These are phyloP conservation scores for Magnusiomyces tetraspermus DNA, from an alignment of 1,139 yeast species.

Conservation along the genomic window DNA sequence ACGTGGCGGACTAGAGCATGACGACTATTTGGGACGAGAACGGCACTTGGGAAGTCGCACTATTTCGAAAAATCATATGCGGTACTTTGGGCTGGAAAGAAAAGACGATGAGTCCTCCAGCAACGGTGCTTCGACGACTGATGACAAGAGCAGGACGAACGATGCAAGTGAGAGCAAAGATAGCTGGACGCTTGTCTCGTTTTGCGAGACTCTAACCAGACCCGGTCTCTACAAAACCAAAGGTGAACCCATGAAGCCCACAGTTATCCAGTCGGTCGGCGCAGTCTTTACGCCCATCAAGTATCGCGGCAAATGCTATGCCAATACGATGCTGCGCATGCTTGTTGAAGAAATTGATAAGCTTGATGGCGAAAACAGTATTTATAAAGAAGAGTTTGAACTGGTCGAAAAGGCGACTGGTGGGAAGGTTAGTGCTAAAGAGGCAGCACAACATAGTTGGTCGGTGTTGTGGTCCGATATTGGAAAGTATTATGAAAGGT, in stretches of 20 bases:
- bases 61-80: conserved; percentile 17
- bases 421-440: too few species aligned
- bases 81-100: conserved; percentile 27
- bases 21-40: conserved; percentile 27
- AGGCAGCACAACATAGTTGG: too few species aligned
- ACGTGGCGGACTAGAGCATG: conserved; percentile 20
- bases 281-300: conserved; percentile 54
- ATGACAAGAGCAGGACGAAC: too few species aligned
- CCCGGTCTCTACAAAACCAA: conserved; percentile 32
- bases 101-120: too few species aligned
- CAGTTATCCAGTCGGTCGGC: conserved; percentile 46
- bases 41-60: conserved; percentile 18
- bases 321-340: conserved; percentile 50
- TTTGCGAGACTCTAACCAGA: conserved; percentile 23
- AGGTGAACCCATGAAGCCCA: conserved; percentile 23
- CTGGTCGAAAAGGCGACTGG: conserved; percentile 26
- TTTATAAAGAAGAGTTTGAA: conserved; percentile 24
- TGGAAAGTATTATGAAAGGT: conserved; percentile 52
- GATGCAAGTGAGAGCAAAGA: too few species aligned
- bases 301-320: conserved; percentile 58
- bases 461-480: conserved; percentile 60
- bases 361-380: conserved; percentile 32
- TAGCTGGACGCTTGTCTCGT: conserved; percentile 8
- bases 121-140: too few species aligned
- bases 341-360: conserved; percentile 33